Evolutionary conservation across 2,329 filamentous ascomycete genomes (phyloP).

Genomic region (Arthrinium phaeospermum): DNA sequence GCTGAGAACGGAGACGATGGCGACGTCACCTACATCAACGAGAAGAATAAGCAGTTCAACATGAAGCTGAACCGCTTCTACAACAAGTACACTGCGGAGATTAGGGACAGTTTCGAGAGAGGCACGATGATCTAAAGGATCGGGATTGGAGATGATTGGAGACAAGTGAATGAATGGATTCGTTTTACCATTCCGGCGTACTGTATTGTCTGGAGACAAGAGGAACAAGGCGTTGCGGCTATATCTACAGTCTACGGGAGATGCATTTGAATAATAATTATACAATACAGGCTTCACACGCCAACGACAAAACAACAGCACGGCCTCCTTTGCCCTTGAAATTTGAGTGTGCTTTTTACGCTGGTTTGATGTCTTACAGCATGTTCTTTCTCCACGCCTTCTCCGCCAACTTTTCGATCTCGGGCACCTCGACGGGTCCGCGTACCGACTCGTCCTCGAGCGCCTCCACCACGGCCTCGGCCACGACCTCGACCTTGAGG

Average conservation of each 20-base stretch:
- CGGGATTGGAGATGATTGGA: background rate
- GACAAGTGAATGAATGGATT: background rate
- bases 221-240: conserved; percentile 7
- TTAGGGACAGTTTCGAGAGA: conserved; percentile 95
- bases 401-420: conserved; percentile 82
- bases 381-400: conserved; percentile 90
- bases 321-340: background rate
- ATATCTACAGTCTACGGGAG: conserved; percentile 12
- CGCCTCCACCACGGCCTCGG: conserved; percentile 88
- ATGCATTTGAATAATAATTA: conserved; percentile 10
- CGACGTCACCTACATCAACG: conserved; percentile 98
- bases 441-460: conserved; percentile 74
- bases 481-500: conserved; percentile 84
- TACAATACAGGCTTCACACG: background rate
- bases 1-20: conserved; percentile 80
- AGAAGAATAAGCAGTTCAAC: conserved; percentile 99
- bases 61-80: conserved; percentile 95
- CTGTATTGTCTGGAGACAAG: background rate
- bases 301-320: background rate
- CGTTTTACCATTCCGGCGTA: background rate
- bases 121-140: conserved; percentile 88
- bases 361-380: conserved; percentile 57
- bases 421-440: conserved; percentile 77
- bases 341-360: background rate
- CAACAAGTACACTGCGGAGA: conserved; percentile 97